Evolutionary conservation across 805 yeast genomes (phyloP).

Genomic region (Monosporozyma yasuniensis): DNA sequence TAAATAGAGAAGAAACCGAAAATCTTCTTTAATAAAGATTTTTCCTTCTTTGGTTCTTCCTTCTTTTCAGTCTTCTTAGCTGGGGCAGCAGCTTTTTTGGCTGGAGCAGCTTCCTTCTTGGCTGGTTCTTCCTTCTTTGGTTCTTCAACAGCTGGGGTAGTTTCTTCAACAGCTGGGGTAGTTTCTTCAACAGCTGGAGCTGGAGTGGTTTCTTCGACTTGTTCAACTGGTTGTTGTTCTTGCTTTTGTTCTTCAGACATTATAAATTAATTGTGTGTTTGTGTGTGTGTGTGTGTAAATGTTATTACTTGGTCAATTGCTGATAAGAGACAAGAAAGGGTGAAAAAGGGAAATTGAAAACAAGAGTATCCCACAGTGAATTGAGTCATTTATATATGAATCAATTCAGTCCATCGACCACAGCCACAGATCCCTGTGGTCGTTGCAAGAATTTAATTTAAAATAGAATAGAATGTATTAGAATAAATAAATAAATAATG

Average conservation of each 20-base stretch:
- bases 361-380: background rate
- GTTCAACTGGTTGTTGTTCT: conserved; percentile 1
- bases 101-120: background rate
- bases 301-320: background rate
- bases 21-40: conserved; percentile 3
- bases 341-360: too few species aligned
- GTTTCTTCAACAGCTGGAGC: conserved; percentile 2
- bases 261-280: background rate
- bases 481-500: too few species aligned
- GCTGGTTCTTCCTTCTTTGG: conserved; percentile 1
- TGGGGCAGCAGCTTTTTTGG: background rate
- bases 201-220: background rate
- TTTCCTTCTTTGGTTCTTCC: conserved; percentile 2
- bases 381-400: background rate
- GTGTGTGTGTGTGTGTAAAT: background rate
- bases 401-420: background rate
- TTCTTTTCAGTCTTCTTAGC: conserved; percentile 2
- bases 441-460: too few species aligned
- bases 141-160: background rate
- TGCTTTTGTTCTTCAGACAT: conserved; percentile 5
- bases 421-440: too few species aligned
- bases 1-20: background rate
- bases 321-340: background rate
- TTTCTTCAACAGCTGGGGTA: too few species aligned
- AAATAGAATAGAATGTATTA: background rate